These are phyloP conservation scores for Knoxia roxburghii DNA, from an alignment of 257 asterid genomes.

Conservation along the genomic window DNA sequence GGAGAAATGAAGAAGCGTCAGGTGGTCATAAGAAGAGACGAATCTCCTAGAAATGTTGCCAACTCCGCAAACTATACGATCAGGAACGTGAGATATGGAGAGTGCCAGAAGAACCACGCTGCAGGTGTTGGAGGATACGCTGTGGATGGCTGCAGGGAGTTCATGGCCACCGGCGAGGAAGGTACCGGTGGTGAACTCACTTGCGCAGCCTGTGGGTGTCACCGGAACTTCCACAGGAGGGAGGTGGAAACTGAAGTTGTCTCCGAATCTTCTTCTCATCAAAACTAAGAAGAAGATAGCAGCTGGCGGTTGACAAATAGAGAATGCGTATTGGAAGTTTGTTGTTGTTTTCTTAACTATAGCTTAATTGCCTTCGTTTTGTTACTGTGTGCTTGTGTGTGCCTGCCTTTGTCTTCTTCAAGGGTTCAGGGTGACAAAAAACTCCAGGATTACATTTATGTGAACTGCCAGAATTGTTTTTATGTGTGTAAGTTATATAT, in stretches of 20 bases:
- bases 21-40: constrained; percentile 11
- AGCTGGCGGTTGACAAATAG: too few relatives aligned
- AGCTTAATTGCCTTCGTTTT: not conserved
- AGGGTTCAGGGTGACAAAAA: not conserved
- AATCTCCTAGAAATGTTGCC: not conserved
- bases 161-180: constrained; percentile 60
- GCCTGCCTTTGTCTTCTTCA: constrained; percentile 10
- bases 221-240: constrained; percentile 72
- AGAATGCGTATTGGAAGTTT: too few relatives aligned
- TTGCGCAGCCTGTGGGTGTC: constrained; percentile 95
- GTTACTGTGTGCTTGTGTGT: constrained; percentile 24
- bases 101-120: constrained; percentile 94
- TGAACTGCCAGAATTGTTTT: constrained; percentile 5
- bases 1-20: constrained; percentile 15
- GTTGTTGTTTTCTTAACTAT: too few relatives aligned
- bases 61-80: constrained; percentile 48
- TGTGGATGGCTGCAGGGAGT: constrained; percentile 92
- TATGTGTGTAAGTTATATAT: too few relatives aligned
- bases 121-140: constrained; percentile 81
- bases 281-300: constrained; percentile 1
- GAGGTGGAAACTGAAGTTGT: constrained; percentile 42
- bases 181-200: constrained; percentile 44
- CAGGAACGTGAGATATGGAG: constrained; percentile 66
- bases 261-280: constrained; percentile 28
- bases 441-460: not conserved